These are phyloP conservation scores for Citrus reticulata DNA, from an alignment of 345 rosid genomes.

Conservation along the genomic window DNA sequence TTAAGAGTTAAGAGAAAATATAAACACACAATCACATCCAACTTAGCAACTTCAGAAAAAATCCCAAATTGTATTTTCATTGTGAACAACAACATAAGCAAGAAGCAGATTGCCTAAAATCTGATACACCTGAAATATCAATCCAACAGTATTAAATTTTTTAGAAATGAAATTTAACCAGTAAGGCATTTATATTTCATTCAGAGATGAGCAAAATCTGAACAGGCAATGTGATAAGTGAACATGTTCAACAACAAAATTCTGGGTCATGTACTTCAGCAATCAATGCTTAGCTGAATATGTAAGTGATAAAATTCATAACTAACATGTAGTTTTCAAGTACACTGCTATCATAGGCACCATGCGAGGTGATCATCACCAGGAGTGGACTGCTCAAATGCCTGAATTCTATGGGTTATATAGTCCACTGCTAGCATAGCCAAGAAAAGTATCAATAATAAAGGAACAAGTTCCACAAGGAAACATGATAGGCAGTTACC, in stretches of 20 bases:
- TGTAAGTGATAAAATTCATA: neutral
- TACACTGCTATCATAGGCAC: neutral
- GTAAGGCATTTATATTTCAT: neutral
- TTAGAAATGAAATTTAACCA: neutral
- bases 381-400: neutral
- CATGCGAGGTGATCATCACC: neutral
- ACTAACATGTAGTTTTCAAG: neutral
- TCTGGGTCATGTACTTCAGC: neutral
- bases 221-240: neutral
- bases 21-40: neutral
- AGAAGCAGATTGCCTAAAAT: neutral
- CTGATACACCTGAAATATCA: neutral
- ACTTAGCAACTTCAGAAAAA: neutral
- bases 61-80: neutral
- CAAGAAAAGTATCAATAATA: neutral
- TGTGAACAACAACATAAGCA: neutral
- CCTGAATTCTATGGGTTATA: neutral
- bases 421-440: neutral
- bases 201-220: neutral
- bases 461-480: neutral
- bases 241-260: neutral
- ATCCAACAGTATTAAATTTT: neutral
- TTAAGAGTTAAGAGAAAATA: neutral
- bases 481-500: slow-evolving; percentile 40
- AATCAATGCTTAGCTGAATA: neutral